A percentile compares a stretch with the other conserved stretches of the same genome.
phyloP scores from a whole-genome alignment of 345 rosid genomes.

The Rhodamnia rubescens region DNA sequence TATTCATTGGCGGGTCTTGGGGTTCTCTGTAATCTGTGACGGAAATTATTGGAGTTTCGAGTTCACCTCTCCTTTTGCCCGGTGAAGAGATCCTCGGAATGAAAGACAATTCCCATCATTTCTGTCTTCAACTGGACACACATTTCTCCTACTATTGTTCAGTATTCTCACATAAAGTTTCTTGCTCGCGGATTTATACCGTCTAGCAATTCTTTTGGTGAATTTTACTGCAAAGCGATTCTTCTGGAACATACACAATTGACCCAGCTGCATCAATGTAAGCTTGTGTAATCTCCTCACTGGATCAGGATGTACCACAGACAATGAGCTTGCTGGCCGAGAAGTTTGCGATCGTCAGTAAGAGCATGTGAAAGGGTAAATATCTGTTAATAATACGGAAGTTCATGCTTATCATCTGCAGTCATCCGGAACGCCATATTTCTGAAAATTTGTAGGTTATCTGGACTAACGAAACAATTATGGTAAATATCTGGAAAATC shows the following conservation, averaged over 20 bases:
- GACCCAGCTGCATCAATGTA: background rate
- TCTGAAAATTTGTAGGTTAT: background rate
- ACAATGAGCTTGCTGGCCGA: background rate
- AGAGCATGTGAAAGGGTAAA: background rate
- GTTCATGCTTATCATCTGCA: background rate
- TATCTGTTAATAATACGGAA: background rate
- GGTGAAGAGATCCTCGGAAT: background rate
- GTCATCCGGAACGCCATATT: background rate
- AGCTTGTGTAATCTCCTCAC: background rate
- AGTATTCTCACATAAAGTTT: background rate
- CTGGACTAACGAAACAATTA: background rate
- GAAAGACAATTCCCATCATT: background rate
- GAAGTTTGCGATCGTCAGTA: background rate
- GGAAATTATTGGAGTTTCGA: background rate
- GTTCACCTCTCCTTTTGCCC: background rate
- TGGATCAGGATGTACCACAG: background rate
- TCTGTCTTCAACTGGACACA: background rate
- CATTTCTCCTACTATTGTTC: background rate
- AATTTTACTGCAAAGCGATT: background rate
- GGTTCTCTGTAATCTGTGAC: background rate
- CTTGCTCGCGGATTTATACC: background rate
- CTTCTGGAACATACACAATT: background rate
- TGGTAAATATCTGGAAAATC: background rate
- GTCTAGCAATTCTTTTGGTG: background rate
- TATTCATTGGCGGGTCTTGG: no score